Base-by-base conservation (phyloP, 495 filamentous ascomycete species). In the Aspergillus funiculosus region DNA sequence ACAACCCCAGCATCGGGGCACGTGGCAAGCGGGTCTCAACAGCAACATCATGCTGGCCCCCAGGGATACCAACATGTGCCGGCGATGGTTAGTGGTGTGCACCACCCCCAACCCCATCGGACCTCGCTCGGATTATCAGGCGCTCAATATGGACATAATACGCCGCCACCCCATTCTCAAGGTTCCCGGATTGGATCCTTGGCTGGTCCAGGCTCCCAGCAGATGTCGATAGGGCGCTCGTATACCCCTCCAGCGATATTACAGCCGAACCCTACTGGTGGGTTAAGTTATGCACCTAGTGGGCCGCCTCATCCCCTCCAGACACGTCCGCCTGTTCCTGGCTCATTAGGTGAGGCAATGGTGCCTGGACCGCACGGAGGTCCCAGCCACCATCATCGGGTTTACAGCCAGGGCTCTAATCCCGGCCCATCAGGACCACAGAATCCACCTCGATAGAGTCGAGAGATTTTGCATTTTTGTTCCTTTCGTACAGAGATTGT, bases 41-140 rank as follows among this genome's bases (percentile, higher is more conserved):
- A 56, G 18, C 59, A 60, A 14, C 51, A 54, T 41, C 43, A 47
- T 2, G 32, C 43, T 39, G 47, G 43, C 4, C 55, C 57, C 35
- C 59, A 67, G 24, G 54, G 55, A 30, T 70, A 71, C 31, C 68
- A 68, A 39, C 69, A 73, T 39, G 60, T 70, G 11, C 69, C 70
- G 20, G 60, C 62, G 0, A 60, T 73, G 58, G 65, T 70, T 18
- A 64, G 47, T 41, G 67, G 64, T 1, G 52, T 61, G 19, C 69
- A 72, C 32, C 64, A 69, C 25, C 57, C 51, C 13, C 58, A 52
- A 22, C 30, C 60, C 6, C 62, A 66, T 30, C 61, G 69, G 26
- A 57, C 69, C 1, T 49, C 64, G 1, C 54, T 68, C 6, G 65
- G 58, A 7, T 44, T 71, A 26, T 36, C 55, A 4, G 62, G 60